Evolutionary conservation across 352 stramenopile genomes (phyloP), one percentile per base, ranked within the genome.

Genomic region (Elongisporangium anandrum): DNA sequence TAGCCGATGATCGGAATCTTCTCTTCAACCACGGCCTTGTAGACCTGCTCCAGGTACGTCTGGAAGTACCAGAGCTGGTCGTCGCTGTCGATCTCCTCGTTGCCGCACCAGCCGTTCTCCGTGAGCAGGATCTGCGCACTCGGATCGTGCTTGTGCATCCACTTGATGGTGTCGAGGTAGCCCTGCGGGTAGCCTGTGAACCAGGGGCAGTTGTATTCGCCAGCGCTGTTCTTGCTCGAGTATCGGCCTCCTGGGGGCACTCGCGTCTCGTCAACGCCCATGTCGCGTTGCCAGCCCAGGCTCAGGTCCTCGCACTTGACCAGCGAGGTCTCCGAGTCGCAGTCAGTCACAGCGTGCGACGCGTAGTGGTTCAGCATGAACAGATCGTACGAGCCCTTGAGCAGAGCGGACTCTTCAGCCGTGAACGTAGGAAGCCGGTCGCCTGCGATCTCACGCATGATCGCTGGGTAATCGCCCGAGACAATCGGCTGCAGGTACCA

Each of bases 311-410:
- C 34, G 52, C 74, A 84, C 9, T 66, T 56, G 15, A 69, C 51
- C 3, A 47, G 50, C 3, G 70, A 77, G 10, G 56, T 50, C 21
- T 47, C 41, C 13, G 57, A 64, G 8, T 50, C 41, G 47, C 69
- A 79, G 61, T 88, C 68, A 0, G 70, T 75, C 12, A 81, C 76
- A 2, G 56, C 47, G 34, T 65, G 68, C n/a, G 69, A 69, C 39
- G 57, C 62, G 72, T 98, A 98, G 68, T 98, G 87, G 73, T 98
- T 98, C 13, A 98, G 64, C 39, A 94, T 96, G 57, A 98, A 85
- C 60, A 97, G 93, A 56, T 98, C 94, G 57, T 77, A 78, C 19
- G 81, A 95, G 15, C 73, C 78, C 45, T 72, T 68, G 19, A 98
- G 57, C 26, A 83, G 23, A 24, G 71, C 66, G 16, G 78, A 59